phyloP scores from a whole-genome alignment of 2,329 filamentous ascomycete genomes.

The Colletotrichum musae region DNA sequence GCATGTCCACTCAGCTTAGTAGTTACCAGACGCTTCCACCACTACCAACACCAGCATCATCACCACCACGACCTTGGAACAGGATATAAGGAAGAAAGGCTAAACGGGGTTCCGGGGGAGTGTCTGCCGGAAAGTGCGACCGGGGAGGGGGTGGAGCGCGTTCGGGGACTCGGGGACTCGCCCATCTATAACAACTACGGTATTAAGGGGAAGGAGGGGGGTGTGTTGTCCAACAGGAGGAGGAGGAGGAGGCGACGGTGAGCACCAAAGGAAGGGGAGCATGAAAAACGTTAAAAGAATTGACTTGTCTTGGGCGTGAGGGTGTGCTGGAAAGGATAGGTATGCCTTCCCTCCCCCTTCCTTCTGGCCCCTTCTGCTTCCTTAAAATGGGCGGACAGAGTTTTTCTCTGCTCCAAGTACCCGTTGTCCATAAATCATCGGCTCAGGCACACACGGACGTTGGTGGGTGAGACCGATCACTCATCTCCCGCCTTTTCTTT shows the following conservation, averaged over 20 bases:
- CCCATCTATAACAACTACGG: neutral
- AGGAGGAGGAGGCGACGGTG: neutral
- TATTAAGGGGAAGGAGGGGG: neutral
- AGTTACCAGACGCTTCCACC: neutral
- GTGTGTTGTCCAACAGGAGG: neutral
- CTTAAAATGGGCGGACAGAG: neutral
- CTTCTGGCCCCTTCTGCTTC: neutral
- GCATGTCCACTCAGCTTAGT: neutral
- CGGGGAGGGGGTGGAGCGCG: neutral
- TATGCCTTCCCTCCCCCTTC: neutral
- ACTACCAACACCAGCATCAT: neutral
- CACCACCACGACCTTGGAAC: too few relatives aligned
- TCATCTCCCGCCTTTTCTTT: neutral
- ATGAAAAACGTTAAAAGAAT: slow-evolving; percentile 34
- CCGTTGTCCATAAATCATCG: slow-evolving; percentile 10
- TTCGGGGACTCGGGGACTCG: neutral
- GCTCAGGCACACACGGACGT: slow-evolving; percentile 13
- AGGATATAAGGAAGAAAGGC: neutral
- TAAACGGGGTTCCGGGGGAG: slow-evolving; percentile 11
- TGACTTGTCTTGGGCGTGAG: slow-evolving; percentile 23
- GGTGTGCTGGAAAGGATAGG: slow-evolving; percentile 11
- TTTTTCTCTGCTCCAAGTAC: slow-evolving; percentile 11
- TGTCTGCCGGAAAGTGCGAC: slow-evolving; percentile 1
- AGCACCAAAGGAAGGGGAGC: neutral
- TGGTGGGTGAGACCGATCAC: neutral